Evolutionary conservation across 2,329 filamentous ascomycete species (phyloP), one percentile per base, ranked within the genome.

Genomic region (Ophiocordyceps australis): DNA sequence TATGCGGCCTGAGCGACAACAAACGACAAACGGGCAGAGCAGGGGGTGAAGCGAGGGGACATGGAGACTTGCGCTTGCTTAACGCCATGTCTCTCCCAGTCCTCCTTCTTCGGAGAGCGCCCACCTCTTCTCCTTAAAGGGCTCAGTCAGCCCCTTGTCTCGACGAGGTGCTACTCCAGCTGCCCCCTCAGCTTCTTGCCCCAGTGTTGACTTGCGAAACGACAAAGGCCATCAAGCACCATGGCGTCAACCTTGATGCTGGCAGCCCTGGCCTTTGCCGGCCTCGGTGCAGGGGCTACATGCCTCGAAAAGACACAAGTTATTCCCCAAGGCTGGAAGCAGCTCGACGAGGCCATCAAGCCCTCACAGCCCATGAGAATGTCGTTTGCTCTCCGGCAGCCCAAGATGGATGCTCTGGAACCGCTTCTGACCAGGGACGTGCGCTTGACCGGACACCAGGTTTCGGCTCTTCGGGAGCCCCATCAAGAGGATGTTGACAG

Each of bases 391-490:
- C 22, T 50, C 24, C 38, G 38, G 5, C 47, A 48, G 22, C 46
- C 47, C 5, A 30, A 39, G 8, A 43, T 47, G 22, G 31, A 38
- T 11, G 32, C 32, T 10, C 29, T 50, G 9, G 25, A 38, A 12
- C 28, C 39, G 7, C 39, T 35, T 28, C 34, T 50, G 8, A 28
- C 35, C 20, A 27, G 26, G n/a, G 23, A 17, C 19, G 17, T 23
- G 11, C 46, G 54, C 28, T 39, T 62, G 7, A 48, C 46, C 1
- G 33, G 38, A 7, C 39, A 45, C 5, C 46, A 62, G 17, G 41
- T 55, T 4, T 35, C 39, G 0, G 30, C 37, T 5, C 49, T 57
- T 25, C 48, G 54, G 21, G 33, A 38, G 7, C 51, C 57, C 0
- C 38, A 43, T 7, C 28, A 38, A 3, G 31, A 41, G 3, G 45